Conservation (phyloP, 2,329 filamentous ascomycete species). For the Pseudogymnoascus sp. region DNA sequence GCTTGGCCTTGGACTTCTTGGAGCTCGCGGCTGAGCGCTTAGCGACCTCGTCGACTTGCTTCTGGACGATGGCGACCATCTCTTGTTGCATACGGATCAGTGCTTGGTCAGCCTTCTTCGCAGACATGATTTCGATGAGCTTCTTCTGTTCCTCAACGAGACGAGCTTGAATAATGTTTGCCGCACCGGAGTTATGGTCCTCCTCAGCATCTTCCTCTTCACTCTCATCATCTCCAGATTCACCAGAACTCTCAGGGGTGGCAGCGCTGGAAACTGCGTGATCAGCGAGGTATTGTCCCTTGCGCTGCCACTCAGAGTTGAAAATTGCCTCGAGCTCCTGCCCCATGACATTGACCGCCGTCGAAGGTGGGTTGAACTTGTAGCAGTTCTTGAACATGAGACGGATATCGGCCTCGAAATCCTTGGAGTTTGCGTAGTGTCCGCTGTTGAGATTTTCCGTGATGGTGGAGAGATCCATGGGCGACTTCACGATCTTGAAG, state of each 20-base stretch:
- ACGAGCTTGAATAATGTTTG: conserved; percentile 36
- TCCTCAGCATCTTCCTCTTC: conserved; percentile 53
- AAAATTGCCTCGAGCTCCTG: conserved; percentile 69
- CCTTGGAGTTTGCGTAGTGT: conserved; percentile 72
- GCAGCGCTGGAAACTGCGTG: conserved; percentile 58
- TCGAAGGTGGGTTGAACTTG: conserved; percentile 78
- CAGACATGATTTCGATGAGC: conserved; percentile 45
- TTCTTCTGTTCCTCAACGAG: conserved; percentile 49
- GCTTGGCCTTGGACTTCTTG: conserved; percentile 49
- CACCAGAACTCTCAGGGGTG: conserved; percentile 58
- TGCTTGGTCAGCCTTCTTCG: conserved; percentile 43
- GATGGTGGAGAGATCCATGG: conserved; percentile 90
- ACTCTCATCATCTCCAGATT: conserved; percentile 63
- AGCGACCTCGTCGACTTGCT: conserved; percentile 51
- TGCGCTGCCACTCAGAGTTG: conserved; percentile 66
- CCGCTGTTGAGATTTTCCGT: conserved; percentile 67
- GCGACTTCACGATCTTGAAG: conserved; percentile 88
- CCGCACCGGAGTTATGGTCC: conserved; percentile 27
- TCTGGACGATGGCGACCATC: conserved; percentile 58
- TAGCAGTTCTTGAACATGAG: conserved; percentile 86
- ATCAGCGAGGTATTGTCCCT: conserved; percentile 71
- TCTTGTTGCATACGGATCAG: conserved; percentile 51
- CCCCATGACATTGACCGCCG: conserved; percentile 65
- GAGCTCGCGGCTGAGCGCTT: conserved; percentile 43
- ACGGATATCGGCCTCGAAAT: conserved; percentile 76